A percentile compares a stretch with the other conserved stretches of the same genome.
Conservation (phyloP, 495 filamentous ascomycete genomes). For the Hypoxylon rickii region DNA sequence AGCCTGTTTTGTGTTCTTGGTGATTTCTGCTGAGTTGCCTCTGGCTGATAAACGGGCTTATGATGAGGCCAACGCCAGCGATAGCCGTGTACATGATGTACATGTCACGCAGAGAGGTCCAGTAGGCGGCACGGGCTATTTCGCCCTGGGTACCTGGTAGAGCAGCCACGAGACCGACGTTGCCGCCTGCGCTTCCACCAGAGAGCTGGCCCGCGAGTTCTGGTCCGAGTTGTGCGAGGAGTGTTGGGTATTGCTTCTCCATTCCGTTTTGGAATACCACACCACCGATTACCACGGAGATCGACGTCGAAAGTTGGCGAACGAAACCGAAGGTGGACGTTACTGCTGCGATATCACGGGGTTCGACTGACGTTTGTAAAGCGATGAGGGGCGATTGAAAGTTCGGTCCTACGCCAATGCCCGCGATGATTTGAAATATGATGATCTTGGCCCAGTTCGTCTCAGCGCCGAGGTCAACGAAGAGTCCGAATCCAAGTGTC, state of each 20-base stretch:
- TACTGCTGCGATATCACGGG: constrained; percentile 74
- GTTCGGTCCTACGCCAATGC: constrained; percentile 64
- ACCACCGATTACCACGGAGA: constrained; percentile 77
- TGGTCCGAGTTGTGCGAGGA: constrained; percentile 48
- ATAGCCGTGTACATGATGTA: constrained; percentile 69
- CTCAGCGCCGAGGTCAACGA: constrained; percentile 57
- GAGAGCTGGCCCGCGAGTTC: constrained; percentile 48
- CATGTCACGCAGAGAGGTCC: constrained; percentile 63
- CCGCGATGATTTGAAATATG: constrained; percentile 63
- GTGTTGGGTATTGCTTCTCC: constrained; percentile 47
- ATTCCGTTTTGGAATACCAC: constrained; percentile 77
- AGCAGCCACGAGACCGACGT: constrained; percentile 57
- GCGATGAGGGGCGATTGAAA: constrained; percentile 78
- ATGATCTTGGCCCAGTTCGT: constrained; percentile 61
- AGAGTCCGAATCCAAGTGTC: constrained; percentile 64
- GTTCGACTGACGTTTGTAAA: constrained; percentile 66
- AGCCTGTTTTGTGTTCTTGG: constrained; percentile 64
- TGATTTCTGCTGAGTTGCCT: constrained; percentile 63
- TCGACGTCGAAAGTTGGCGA: constrained; percentile 70
- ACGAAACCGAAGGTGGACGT: constrained; percentile 78
- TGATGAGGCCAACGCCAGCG: constrained; percentile 56
- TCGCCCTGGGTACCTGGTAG: constrained; percentile 53
- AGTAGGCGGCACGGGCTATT: constrained; percentile 60
- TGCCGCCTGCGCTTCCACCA: constrained; percentile 61
- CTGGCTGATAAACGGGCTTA: constrained; percentile 60